Evolutionary conservation across 2,329 filamentous ascomycete species (phyloP).

Genomic region (Chaetomiaceae sp.): DNA sequence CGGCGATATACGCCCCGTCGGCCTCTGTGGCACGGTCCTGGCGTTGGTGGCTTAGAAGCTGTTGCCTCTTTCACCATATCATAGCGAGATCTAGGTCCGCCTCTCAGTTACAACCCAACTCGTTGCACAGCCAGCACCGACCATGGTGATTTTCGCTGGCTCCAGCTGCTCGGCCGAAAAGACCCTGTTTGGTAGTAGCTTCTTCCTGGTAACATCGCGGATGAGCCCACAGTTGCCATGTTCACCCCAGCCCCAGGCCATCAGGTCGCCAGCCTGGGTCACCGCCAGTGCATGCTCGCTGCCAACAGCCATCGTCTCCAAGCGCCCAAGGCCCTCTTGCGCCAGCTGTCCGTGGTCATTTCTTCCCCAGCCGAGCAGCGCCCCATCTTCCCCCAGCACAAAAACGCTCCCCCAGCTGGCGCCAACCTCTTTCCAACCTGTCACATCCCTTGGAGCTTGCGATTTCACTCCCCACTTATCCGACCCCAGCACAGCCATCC

Average conservation of each 20-base stretch:
- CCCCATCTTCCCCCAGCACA: constrained; percentile 58
- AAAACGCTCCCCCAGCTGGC: constrained; percentile 83
- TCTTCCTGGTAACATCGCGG: constrained; percentile 61
- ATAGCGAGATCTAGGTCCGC: constrained; percentile 15
- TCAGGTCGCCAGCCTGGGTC: constrained; percentile 58
- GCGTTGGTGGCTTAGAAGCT: background rate
- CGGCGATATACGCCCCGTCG: background rate
- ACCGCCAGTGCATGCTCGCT: constrained; percentile 86
- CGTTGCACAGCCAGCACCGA: constrained; percentile 87
- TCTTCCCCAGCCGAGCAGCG: constrained; percentile 71
- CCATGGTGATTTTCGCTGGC: constrained; percentile 49
- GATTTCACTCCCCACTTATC: constrained; percentile 68
- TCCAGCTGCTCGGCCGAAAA: constrained; percentile 52
- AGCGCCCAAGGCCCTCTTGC: constrained; percentile 53
- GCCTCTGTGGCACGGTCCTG: background rate
- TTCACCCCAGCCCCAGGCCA: constrained; percentile 95
- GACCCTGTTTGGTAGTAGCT: constrained; percentile 65
- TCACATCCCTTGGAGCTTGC: constrained; percentile 48
- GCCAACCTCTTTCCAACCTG: constrained; percentile 62
- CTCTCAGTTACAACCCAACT: constrained; percentile 64
- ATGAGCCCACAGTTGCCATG: constrained; percentile 89
- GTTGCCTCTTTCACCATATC: background rate
- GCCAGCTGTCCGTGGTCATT: constrained; percentile 80
- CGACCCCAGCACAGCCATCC: constrained; percentile 64
- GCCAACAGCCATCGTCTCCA: constrained; percentile 68